Conservation (phyloP, 345 rosid genomes). For the Microcos paniculata region DNA sequence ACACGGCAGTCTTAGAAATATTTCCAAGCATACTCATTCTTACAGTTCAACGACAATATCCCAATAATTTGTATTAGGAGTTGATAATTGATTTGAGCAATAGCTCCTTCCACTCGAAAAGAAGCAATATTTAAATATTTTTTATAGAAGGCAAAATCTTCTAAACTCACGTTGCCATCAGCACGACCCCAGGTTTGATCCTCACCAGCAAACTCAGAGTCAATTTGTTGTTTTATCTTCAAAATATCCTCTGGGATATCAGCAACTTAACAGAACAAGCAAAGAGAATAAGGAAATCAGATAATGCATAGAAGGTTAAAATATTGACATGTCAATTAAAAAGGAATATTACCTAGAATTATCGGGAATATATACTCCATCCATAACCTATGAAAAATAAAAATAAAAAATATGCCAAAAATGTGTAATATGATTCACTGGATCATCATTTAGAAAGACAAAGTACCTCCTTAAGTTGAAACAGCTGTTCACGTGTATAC, state of each 20-base stretch:
- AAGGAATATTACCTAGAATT: neutral
- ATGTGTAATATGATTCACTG: neutral
- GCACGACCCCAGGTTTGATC: constrained; percentile 62
- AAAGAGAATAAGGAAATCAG: constrained; percentile 1
- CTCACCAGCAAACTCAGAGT: constrained; percentile 58
- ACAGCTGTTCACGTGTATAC: constrained; percentile 68
- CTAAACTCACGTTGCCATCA: constrained; percentile 52
- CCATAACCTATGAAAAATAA: neutral
- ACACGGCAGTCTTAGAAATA: no score
- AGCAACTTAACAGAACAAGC: constrained; percentile 24
- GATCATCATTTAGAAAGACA: neutral
- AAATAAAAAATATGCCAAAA: neutral
- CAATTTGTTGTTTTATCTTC: constrained; percentile 61
- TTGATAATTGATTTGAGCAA: no score
- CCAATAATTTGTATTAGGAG: no score
- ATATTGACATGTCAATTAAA: neutral
- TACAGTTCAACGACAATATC: no score
- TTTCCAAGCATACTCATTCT: no score
- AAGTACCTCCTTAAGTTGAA: constrained; percentile 63
- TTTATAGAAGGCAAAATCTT: neutral
- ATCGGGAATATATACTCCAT: neutral
- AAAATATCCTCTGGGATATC: constrained; percentile 57
- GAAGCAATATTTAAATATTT: neutral
- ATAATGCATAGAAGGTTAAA: neutral
- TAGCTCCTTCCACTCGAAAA: no score